Base-by-base conservation (phyloP, 2,329 filamentous ascomycete species). In the Hypoxylon sp. region DNA sequence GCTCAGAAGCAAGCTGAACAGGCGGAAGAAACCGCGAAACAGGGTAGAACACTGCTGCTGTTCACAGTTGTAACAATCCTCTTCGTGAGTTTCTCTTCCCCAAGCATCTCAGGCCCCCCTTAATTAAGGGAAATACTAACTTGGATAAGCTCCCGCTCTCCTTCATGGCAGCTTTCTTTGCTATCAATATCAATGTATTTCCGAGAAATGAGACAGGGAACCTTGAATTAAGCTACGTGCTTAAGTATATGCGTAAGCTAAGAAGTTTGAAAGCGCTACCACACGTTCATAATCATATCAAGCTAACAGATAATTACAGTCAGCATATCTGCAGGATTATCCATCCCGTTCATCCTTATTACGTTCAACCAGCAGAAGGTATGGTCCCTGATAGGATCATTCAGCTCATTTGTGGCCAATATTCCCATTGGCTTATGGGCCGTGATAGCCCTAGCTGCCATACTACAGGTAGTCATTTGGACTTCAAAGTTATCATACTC, bases 111-210 rank as follows among this genome's bases (percentile, higher is more conserved):
- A 43, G 9, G 9, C 9, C n/a, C 7, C 19, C 9, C 21, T 17
- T 21, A 21, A 41, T 43, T 21, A 19, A 43, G 7, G 11, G 23
- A 11, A 21, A 11, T 21, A 19, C 38, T 43, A 11, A 43, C 9
- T 52, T 34, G 49, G 13, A 52, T 2, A 21, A 52, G 49, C 28
- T 52, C n/a, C 49, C 49, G 6, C 49, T 52, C 9, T 52, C 49
- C 3, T 52, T 52, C 28, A 52, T 52, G 49, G 49, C 49, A 14
- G 28, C 49, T 34, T 52, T 52, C 49, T 52, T 52, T n/a, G 49
- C 49, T 7, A 52, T 52, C 28, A 52, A 52, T 23, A 52, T 52
- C 36, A 25, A 52, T 25, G 49, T n/a, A 9, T 52, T 52, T 13
- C 49, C 49, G 11, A 52, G 38, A 14, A 13, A 38, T 38, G 19